These are phyloP conservation scores for Talaromyces marneffei DNA, from an alignment of 2,329 filamentous ascomycete species.

Conservation along the genomic window DNA sequence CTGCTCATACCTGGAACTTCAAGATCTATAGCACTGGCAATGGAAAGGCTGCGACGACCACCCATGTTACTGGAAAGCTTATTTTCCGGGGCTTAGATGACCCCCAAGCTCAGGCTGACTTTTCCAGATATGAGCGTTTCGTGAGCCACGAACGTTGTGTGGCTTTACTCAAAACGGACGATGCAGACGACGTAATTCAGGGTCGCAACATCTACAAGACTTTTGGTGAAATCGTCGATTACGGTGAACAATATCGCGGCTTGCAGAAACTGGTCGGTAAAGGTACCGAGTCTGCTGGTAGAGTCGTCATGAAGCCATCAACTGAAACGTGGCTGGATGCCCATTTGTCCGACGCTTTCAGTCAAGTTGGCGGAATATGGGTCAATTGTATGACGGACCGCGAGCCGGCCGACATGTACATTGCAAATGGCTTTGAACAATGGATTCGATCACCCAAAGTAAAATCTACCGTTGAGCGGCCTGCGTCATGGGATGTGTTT, in stretches of 20 bases:
- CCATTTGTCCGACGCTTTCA: conserved; percentile 22
- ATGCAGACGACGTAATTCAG: conserved; percentile 15
- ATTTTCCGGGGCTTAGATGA: conserved; percentile 19
- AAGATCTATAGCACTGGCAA: conserved; percentile 18
- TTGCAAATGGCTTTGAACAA: conserved; percentile 22
- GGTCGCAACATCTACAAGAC: conserved; percentile 15
- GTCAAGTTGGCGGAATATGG: conserved; percentile 27
- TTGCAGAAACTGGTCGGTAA: conserved; percentile 16
- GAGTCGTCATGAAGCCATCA: conserved; percentile 11
- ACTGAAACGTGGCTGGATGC: conserved; percentile 19
- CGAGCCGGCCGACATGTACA: conserved; percentile 20
- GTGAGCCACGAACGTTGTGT: conserved; percentile 25
- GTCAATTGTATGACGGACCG: conserved; percentile 24
- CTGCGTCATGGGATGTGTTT: conserved; percentile 18
- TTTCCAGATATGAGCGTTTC: conserved; percentile 29
- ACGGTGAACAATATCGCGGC: conserved; percentile 13
- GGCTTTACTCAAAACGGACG: conserved; percentile 2
- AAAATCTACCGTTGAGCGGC: neutral
- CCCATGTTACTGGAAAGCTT: conserved; percentile 25
- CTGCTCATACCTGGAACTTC: conserved; percentile 24
- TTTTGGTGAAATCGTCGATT: conserved; percentile 11
- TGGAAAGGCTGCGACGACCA: neutral
- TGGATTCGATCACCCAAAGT: conserved; percentile 15
- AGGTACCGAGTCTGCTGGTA: conserved; percentile 17
- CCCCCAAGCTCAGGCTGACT: conserved; percentile 17